Evolutionary conservation across 768 basidiomycete genomes (phyloP).

Genomic region (Lepiota subincarnata): DNA sequence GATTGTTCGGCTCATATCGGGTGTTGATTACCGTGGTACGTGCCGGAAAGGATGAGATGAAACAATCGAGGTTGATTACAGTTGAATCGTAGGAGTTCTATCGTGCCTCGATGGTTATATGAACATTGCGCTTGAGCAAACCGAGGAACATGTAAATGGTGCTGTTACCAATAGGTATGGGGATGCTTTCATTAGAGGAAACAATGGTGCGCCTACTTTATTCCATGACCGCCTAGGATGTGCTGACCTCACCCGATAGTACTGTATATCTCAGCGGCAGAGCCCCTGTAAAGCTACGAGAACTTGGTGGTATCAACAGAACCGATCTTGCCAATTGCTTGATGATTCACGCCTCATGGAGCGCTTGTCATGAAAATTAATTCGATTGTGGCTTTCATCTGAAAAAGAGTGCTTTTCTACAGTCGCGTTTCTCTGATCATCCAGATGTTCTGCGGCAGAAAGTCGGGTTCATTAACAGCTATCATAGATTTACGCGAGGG

Average conservation of each 20-base stretch:
- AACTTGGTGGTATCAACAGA: too few relatives aligned
- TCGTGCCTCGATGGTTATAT: constrained; percentile 98
- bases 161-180: constrained; percentile 86
- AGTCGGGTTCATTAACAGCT: too few relatives aligned
- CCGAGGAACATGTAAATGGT: constrained; percentile 92
- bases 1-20: constrained; percentile 86
- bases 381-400: too few relatives aligned
- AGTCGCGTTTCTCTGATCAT: too few relatives aligned
- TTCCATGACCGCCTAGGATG: background rate
- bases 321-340: too few relatives aligned
- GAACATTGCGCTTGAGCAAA: constrained; percentile 98
- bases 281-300: constrained; percentile 37
- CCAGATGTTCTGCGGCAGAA: too few relatives aligned
- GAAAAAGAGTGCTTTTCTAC: too few relatives aligned
- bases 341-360: too few relatives aligned
- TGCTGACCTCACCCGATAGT: constrained; percentile 37
- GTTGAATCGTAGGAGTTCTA: constrained; percentile 59
- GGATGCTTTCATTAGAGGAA: constrained; percentile 93
- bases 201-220: constrained; percentile 61
- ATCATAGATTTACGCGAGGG: too few relatives aligned
- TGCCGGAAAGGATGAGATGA: constrained; percentile 3
- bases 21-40: constrained; percentile 90
- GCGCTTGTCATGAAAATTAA: too few relatives aligned
- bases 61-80: background rate
- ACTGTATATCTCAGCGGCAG: constrained; percentile 75